Evolutionary conservation across 768 basidiomycete genomes (phyloP).

Genomic region (Russula lepida): DNA sequence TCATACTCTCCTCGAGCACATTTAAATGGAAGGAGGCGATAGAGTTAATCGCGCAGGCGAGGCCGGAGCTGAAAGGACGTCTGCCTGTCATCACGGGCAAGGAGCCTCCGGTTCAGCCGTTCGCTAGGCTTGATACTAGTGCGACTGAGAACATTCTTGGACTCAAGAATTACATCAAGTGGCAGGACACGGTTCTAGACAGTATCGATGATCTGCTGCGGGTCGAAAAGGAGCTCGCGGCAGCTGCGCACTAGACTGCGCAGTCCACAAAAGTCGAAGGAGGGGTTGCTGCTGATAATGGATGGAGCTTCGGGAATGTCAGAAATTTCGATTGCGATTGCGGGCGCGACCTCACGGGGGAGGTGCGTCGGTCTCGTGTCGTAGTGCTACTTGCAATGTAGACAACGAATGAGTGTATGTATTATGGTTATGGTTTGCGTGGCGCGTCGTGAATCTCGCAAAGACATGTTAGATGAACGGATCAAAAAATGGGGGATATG

Average conservation of each 20-base stretch:
- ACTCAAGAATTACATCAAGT: constrained; percentile 11
- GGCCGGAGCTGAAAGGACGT: constrained; percentile 24
- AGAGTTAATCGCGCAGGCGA: constrained; percentile 19
- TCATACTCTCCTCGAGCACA: constrained; percentile 22
- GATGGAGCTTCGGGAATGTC: neutral
- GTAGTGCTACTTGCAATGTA: constrained; percentile 1
- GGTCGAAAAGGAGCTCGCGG: neutral
- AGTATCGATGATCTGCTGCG: constrained; percentile 17
- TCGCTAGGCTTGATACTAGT: neutral
- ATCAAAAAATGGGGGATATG: constrained; percentile 5
- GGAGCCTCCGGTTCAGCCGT: neutral
- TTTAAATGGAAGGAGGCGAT: constrained; percentile 26
- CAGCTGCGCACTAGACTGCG: neutral
- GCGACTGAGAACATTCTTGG: constrained; percentile 4
- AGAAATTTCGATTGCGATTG: neutral
- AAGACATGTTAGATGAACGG: neutral
- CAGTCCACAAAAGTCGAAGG: too few relatives aligned
- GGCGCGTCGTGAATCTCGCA: neutral
- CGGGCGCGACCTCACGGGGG: constrained; percentile 4
- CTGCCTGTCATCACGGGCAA: constrained; percentile 17
- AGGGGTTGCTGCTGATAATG: too few relatives aligned
- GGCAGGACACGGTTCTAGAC: constrained; percentile 16
- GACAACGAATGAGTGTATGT: constrained; percentile 6
- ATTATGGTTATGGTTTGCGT: neutral
- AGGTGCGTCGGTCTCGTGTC: constrained; percentile 8